A percentile compares a stretch with the other conserved stretches of the same genome.
Evolutionary conservation across 768 basidiomycete genomes (phyloP).

Genomic region (Russula ochroleuca): DNA sequence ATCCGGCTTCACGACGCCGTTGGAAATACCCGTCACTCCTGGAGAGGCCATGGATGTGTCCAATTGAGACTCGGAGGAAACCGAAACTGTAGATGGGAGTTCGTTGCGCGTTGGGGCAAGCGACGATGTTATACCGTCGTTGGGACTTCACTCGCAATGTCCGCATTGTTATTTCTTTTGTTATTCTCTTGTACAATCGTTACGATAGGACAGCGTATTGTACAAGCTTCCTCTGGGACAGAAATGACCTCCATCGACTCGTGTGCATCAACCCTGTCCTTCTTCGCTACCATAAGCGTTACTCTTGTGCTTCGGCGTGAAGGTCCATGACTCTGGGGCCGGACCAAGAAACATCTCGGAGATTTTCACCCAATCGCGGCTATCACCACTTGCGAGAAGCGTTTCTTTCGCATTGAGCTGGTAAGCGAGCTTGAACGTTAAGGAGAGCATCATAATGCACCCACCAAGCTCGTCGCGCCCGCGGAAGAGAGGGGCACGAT

Average conservation of each 20-base stretch:
- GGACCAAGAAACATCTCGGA: constrained; percentile 94
- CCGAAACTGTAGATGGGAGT: not conserved
- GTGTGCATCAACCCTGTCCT: constrained; percentile 48
- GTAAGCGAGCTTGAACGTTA: constrained; percentile 11
- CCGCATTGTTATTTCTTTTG: constrained; percentile 18
- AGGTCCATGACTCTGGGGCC: constrained; percentile 75
- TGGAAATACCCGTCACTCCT: constrained; percentile 21
- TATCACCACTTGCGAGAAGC: constrained; percentile 71
- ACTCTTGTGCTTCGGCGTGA: constrained; percentile 93
- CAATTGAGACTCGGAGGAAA: constrained; percentile 5
- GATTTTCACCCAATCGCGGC: constrained; percentile 87
- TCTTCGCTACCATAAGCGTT: constrained; percentile 63
- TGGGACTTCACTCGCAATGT: not conserved
- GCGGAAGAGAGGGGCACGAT: constrained; percentile 81
- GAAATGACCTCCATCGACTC: not conserved
- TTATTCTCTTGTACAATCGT: constrained; percentile 15
- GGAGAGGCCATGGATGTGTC: constrained; percentile 25
- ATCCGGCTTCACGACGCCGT: constrained; percentile 24
- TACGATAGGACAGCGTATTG: not conserved
- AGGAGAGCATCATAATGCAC: constrained; percentile 29
- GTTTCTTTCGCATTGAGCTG: constrained; percentile 52
- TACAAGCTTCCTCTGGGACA: not conserved
- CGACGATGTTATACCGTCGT: not conserved
- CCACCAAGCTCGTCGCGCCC: constrained; percentile 85
- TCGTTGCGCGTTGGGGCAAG: not conserved